Base-by-base conservation (phyloP, 257 asterid species). In the Solanum medicagineum region DNA sequence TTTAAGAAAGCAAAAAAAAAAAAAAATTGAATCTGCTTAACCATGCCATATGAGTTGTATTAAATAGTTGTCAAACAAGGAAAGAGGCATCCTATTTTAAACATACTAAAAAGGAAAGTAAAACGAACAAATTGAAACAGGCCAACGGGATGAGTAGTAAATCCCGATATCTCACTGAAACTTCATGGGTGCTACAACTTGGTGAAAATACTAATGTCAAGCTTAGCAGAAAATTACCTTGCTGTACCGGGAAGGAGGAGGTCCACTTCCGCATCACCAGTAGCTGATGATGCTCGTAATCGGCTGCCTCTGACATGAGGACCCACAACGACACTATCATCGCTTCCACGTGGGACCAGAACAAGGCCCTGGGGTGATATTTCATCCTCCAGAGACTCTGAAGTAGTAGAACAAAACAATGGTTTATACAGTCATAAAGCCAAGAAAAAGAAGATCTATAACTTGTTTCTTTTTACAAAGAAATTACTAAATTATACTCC, bases 221-320 rank as follows among this genome's bases (percentile, higher is more conserved):
- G 81, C 26, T 17, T 54, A 49, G 55, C 7, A 3, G 56, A 29
- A 51, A 42, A 54, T 81, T 93, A 97, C 99, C 99, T 95, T 86
- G 99, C 97, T 86, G 98, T 94, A 19, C 99, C 99, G 2, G 99
- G 99, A 83, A 97, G 99, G 88, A 97, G 98, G 85, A 95, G 98
- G 90, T 95, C 99, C 24, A 97, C 99, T 91, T 95, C 98, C 88
- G 93, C 92, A n/a, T 94, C 92, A 47, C 99, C 99, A 55, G 98
- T 90, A 73, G 95, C 95, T 81, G 98, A 95, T 13, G 97, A 92
- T 10, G 98, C 92, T 84, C 97, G 89, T 85, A 97, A 87, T 83
- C 98, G 93, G 89, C 95, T 91, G 84, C 99, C 99, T 92, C 99
- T 91, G 86, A 92, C 92, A 83, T 97, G 99, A 40, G 97, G 87